Evolutionary conservation across 2,329 filamentous ascomycete species (phyloP).

Genomic region (Didymella pinodella): DNA sequence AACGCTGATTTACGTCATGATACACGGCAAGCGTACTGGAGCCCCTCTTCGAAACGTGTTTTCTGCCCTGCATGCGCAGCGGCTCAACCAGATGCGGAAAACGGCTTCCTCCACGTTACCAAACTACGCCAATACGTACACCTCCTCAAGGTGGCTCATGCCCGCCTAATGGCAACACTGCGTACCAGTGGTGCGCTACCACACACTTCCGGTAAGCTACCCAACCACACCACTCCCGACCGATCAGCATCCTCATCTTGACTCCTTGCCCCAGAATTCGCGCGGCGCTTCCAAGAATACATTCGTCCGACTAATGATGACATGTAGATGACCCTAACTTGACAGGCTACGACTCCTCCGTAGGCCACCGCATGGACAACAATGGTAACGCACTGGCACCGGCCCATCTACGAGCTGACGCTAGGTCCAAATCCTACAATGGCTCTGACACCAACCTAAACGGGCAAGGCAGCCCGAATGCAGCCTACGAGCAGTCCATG

Average conservation of each 20-base stretch:
- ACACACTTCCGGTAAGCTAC: constrained; percentile 67
- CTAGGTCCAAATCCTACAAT: constrained; percentile 76
- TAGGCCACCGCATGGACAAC: constrained; percentile 65
- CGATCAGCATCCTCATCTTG: constrained; percentile 42
- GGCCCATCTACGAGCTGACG: constrained; percentile 68
- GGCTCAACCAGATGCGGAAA: constrained; percentile 63
- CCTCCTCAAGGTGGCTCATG: constrained; percentile 87
- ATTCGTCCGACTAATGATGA: constrained; percentile 43
- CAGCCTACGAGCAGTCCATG: constrained; percentile 90
- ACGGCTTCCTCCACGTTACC: constrained; percentile 77
- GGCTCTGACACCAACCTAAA: constrained; percentile 64
- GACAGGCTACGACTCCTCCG: constrained; percentile 70
- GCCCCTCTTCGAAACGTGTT: constrained; percentile 70
- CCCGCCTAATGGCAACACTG: constrained; percentile 85
- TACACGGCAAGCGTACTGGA: constrained; percentile 75
- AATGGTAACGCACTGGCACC: constrained; percentile 59
- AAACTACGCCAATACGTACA: constrained; percentile 96
- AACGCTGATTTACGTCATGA: constrained; percentile 73
- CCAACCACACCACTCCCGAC: constrained; percentile 24
- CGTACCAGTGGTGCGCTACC: constrained; percentile 83
- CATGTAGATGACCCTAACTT: constrained; percentile 71
- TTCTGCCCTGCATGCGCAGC: constrained; percentile 74
- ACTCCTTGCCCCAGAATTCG: constrained; percentile 42
- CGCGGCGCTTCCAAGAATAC: constrained; percentile 41
- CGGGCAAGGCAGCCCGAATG: constrained; percentile 63